Base-by-base conservation (phyloP, 139 green algal genomes). In the Micractinium sp. region DNA sequence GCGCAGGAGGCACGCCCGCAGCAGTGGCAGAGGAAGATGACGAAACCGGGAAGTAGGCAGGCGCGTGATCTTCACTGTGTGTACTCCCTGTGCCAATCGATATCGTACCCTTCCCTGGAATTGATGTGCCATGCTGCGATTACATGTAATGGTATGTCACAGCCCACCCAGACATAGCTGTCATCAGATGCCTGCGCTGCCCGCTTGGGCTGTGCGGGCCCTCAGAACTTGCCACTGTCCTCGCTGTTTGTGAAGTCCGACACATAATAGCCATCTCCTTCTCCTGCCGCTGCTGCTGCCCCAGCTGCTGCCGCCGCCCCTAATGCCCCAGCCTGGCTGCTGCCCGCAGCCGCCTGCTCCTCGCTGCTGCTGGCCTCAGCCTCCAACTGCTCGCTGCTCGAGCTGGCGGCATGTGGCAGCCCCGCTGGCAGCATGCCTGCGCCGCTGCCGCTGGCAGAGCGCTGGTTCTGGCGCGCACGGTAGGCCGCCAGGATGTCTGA, bases 401-500 rank as follows among this genome's bases (percentile, higher is more conserved):
- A 31, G 41, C 41, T 84, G 78, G 41, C 31, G 29, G 20, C 18
- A 23, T 4, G 31, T 0, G 78, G 31, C 20, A 19, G 78, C 33
- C 74, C 74, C n/a, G 13, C 76, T 41, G 33, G 18, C 20, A 33
- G 53, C 0, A 22, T 7, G 3, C 0, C 53, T 1, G 80, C 53
- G 18, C n/a, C 33, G 61, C 63, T n/a, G 3, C 61, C 19, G 53
- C 47, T 82, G 53, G 81, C 56, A 27, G 81, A 71, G 41, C 56
- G 56, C 7, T 47, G 61, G 74, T 84, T 74, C 85, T 89, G 85
- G 16, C 86, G 86, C 2, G 86, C 75, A 0, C 86, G 86, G 25
- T 89, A 89, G 14, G 86, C 86, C 23, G 86, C 86, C 27, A 89
- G 36, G 60, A 89, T 89, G 56, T 89, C 75, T 2, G 75, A 79